Evolutionary conservation across 2,329 filamentous ascomycete genomes (phyloP), one percentile per base, ranked within the genome.

Genomic region (Neonectria ditissima): DNA sequence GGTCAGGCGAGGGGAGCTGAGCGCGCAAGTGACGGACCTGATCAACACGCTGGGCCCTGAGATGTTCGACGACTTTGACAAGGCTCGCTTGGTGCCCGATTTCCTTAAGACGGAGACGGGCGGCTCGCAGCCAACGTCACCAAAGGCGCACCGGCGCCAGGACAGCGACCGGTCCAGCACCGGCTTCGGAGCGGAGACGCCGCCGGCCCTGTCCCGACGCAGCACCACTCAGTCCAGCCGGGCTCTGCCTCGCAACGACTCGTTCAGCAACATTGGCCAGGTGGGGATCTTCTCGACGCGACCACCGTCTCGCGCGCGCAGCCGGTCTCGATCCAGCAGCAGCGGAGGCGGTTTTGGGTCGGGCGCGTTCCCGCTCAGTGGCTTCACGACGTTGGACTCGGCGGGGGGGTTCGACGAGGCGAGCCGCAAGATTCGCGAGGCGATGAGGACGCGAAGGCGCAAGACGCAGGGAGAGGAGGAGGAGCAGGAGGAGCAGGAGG

Each of bases 11-110:
- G 90, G 87, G 26, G 86, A 91, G 67, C 86, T 99, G 50, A 92
- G 92, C 62, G 84, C 87, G 10, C 88, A 96, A 75, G 94, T 99
- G 41, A 97, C 94, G 1, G 89, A 96, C 3, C 85, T 97, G 50
- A 97, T 99, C 84, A 98, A 99, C 79, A 93, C 92, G 18, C 89
- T 99, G 13, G 96, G 96, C 0, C 96, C 96, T 0, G 94, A 98
- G 76, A 91, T 99, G 82, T 99, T 97, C 81, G 91, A 94, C n/a
- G 96, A 99, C 81, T 99, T 97, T 75, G 92, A 96, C 72, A 87
- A 90, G 66, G 86, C 88, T 13, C 88, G 93, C 34, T 86, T 96
- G 60, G 82, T 95, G 30, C 82, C 84, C 4, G 87, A 90, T 66
- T 81, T 86, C 1, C 79, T 81, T 67, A 80, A 73, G 58, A 73